Evolutionary conservation across 1,284 basidiomycete genomes (phyloP), one percentile per base, ranked within the genome.

Genomic region (Tilletiopsis washingtonensis): DNA sequence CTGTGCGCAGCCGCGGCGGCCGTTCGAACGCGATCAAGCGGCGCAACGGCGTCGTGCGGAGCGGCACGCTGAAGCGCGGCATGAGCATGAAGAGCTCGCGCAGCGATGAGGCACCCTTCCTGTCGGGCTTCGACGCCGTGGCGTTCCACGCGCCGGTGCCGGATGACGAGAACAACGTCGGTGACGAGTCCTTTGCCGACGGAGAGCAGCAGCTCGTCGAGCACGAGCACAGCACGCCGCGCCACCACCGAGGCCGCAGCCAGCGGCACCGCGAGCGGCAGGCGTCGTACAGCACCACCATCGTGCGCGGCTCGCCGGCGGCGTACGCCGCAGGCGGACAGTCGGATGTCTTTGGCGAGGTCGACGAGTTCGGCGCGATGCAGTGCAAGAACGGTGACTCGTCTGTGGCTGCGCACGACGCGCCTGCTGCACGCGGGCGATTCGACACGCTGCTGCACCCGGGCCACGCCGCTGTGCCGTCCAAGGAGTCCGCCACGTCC

Each of bases 41-140:
- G 32, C 17, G 21, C 9, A 11, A 24, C 17, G 14, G 20, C 19
- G n/a, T 9, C 5, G 26, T n/a, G 15, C 11, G n/a, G 26, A 21
- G 21, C 20, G 15, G 11, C 17, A 24, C 40, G 17, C 26, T 45
- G 41, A 36, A 6, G 15, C 38, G 48, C 21, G 44, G 26, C 9
- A 20, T 6, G 24, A 47, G 32, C 29, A 38, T 49, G 4, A 49
- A 45, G 32, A 62, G 56, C 14, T 40, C 49, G 6, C 40, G 53
- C 17, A 60, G 57, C 39, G 61, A 66, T 26, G 58, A 61, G 25
- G 54, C 61, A 2, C 64, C 65, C 2, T 68, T 68, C 59, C 41
- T 68, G 0, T 68, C 65, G n/a, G 59, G 54, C 14, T 62, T 59
- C 44, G 65, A 68, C 27, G 61, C 61, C 17, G 40, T 68, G 19